Conservation (phyloP, 2,329 filamentous ascomycete species). For the Bipolaris zeicola region DNA sequence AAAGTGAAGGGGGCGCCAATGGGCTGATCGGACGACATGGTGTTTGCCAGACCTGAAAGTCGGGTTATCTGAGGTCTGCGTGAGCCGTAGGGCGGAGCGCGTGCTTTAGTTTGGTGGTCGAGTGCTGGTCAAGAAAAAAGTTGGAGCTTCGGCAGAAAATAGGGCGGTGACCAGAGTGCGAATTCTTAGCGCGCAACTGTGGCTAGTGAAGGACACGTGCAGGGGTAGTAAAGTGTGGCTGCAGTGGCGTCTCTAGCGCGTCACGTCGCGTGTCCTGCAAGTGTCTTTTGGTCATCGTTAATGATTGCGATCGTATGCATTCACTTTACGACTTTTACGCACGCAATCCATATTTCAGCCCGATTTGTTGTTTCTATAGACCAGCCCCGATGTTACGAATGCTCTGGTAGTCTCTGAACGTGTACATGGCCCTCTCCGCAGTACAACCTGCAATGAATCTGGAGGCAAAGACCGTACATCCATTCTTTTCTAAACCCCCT, state of each 20-base stretch:
- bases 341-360: conserved; percentile 1
- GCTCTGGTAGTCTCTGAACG: conserved; percentile 19
- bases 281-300: conserved; percentile 9
- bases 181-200: conserved; percentile 22
- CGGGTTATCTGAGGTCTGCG: conserved; percentile 25
- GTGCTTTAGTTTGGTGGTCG: conserved; percentile 17
- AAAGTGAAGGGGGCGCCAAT: conserved; percentile 50
- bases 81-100: conserved; percentile 26
- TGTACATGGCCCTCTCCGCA: conserved; percentile 46
- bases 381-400: conserved; percentile 12
- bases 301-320: conserved; percentile 2
- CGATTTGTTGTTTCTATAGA: background rate
- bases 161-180: conserved; percentile 17
- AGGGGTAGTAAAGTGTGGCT: conserved; percentile 8
- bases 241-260: conserved; percentile 15
- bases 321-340: conserved; percentile 6
- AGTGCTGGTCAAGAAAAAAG: conserved; percentile 30
- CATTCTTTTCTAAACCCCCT: conserved; percentile 46
- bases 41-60: conserved; percentile 34
- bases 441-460: conserved; percentile 48
- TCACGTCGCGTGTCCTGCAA: conserved; percentile 16
- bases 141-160: conserved; percentile 29
- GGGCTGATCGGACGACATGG: conserved; percentile 45
- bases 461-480: conserved; percentile 45
- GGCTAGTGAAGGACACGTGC: conserved; percentile 1